Evolutionary conservation across 2,329 filamentous ascomycete genomes (phyloP).

Genomic region (Aspergillus sclerotialis): DNA sequence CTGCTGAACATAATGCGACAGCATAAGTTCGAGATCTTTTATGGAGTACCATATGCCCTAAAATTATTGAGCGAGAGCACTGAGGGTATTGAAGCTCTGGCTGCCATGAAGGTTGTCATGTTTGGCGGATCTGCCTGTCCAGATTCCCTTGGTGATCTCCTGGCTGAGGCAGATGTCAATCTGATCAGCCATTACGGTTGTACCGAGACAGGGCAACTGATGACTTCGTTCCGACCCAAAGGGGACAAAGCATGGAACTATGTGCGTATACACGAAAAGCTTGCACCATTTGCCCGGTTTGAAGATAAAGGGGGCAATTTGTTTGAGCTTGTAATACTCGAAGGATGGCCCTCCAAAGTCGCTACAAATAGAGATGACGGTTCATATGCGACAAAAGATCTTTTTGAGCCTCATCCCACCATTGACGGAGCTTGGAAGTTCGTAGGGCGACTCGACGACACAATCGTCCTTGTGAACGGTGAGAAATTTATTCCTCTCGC

Average conservation of each 20-base stretch:
- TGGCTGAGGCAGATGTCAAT: constrained; percentile 49
- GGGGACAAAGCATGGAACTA: constrained; percentile 57
- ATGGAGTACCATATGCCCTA: constrained; percentile 57
- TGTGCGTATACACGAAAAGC: constrained; percentile 37
- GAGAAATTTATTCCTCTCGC: constrained; percentile 45
- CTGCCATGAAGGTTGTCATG: constrained; percentile 46
- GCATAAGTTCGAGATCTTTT: constrained; percentile 47
- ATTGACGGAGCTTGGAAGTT: constrained; percentile 41
- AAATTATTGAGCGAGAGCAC: constrained; percentile 56
- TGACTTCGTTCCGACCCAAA: constrained; percentile 50
- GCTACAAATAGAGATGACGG: constrained; percentile 41
- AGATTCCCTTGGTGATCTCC: constrained; percentile 50
- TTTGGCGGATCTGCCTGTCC: constrained; percentile 55
- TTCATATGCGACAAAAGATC: constrained; percentile 45
- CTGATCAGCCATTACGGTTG: constrained; percentile 52
- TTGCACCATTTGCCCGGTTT: constrained; percentile 37
- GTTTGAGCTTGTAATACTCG: constrained; percentile 28
- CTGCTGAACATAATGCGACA: constrained; percentile 40
- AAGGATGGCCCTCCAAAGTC: constrained; percentile 34
- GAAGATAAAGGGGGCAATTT: constrained; percentile 29
- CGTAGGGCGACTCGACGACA: constrained; percentile 41
- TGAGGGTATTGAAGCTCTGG: constrained; percentile 45
- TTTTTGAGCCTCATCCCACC: constrained; percentile 41
- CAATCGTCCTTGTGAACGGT: constrained; percentile 42
- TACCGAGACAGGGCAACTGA: constrained; percentile 56